These are phyloP conservation scores for Mycena capillaripes DNA, from an alignment of 768 basidiomycete genomes.

Conservation along the genomic window DNA sequence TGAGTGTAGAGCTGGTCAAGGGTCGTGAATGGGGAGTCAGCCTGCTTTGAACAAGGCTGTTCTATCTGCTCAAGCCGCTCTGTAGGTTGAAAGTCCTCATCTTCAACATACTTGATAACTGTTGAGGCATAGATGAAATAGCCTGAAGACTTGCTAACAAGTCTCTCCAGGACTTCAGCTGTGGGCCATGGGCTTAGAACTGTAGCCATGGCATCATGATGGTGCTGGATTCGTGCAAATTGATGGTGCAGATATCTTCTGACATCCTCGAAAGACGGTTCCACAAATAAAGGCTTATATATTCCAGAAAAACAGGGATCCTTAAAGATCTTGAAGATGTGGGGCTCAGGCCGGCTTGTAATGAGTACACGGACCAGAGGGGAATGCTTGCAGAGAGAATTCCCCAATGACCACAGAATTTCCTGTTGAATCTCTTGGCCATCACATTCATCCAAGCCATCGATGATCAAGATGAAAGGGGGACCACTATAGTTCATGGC, in stretches of 20 bases:
- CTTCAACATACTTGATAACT: neutral
- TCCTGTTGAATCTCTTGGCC: slow-evolving; percentile 28
- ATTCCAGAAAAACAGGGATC: neutral
- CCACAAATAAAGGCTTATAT: neutral
- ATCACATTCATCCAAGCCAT: too few species aligned
- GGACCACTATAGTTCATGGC: too few species aligned
- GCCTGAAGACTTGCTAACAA: slow-evolving; percentile 34
- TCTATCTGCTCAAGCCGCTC: neutral
- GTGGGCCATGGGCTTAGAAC: slow-evolving; percentile 38
- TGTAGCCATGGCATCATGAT: neutral
- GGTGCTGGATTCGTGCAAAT: neutral
- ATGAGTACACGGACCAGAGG: slow-evolving; percentile 41
- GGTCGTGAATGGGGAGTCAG: neutral
- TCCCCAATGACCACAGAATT: slow-evolving; percentile 19
- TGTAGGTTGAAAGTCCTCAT: neutral
- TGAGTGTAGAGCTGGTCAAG: neutral
- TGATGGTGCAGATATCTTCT: slow-evolving; percentile 16
- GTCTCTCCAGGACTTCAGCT: slow-evolving; percentile 4
- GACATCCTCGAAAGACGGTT: slow-evolving; percentile 37
- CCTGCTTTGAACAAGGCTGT: neutral
- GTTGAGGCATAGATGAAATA: slow-evolving; percentile 41
- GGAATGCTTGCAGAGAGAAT: slow-evolving; percentile 13
- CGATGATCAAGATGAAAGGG: neutral
- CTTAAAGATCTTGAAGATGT: slow-evolving; percentile 34
- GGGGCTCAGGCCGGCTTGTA: slow-evolving; percentile 44